Evolutionary conservation across 345 rosid species (phyloP), one percentile per base, ranked within the genome.

Genomic region (Chamaenerion angustifolium): DNA sequence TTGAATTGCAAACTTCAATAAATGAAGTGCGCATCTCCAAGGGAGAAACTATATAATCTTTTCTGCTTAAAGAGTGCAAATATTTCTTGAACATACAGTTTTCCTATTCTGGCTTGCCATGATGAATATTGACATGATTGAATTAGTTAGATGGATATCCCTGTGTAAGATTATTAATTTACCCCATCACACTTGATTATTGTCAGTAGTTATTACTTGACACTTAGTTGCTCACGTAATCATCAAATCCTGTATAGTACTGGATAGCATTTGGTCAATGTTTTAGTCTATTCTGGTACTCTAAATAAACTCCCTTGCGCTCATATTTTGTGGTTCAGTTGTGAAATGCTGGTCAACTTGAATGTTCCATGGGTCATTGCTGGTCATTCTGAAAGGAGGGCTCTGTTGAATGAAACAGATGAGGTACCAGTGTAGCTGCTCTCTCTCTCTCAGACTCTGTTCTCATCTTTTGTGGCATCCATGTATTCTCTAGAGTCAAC

Each of bases 311-410:
- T 49, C 27, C 16, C 13, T 42, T 7, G 1, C 0, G 18, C 31
- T 16, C 19, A 42, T 44, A 10, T 21, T 35, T 17, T 49, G 12
- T 15, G 63, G 23, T 64, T 41, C 64, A 90, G 95, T 62, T 95
- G 94, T 0, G 94, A 90, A 74, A 90, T 90, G 98, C 94, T 90
- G 56, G 73, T 65, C 59, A 80, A 81, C 67, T 65, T 90, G 76
- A 71, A 50, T 27, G 68, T 90, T 68, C 83, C 85, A 7, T 90
- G 98, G 95, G 95, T 89, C 64, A 85, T 89, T 64, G 78, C 85
- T 58, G 95, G 95, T 45, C 98, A 90, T 64, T 90, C 95, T 54
- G 95, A 85, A 57, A 85, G 95, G 62, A 77, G 98, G 54, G 76
- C 54, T 49, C 48, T 85, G 43, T 62, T 85, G 16, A 72, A 68